Base-by-base conservation (phyloP, 2,329 filamentous ascomycete species). In the Calycina herbarum region DNA sequence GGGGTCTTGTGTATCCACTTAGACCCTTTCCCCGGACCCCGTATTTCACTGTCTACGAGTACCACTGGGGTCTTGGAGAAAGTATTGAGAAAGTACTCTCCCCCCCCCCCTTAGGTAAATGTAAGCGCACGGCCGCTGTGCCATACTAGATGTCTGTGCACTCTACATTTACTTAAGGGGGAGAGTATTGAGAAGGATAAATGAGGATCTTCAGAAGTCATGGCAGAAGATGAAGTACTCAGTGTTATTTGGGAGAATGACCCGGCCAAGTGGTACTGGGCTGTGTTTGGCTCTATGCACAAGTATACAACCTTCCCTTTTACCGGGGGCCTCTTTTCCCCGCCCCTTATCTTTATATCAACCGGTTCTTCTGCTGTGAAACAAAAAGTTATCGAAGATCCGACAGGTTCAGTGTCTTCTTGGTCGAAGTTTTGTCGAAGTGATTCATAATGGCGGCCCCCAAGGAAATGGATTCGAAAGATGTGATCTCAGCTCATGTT, bases 401-500 rank as follows among this genome's bases (percentile, higher is more conserved):
- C 27, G 15, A 15, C 40, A 35, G 15, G 15, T 11, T 58, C 13
- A 24, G 17, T 20, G n/a, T 24, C 4, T 24, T 13, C 20, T 27
- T 54, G 13, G 48, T 13, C 8, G 3, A 54, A 27, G 20, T 27
- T 27, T 13, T 13, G 24, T 24, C 20, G 10, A 13, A 54, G 20
- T 54, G 20, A 38, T n/a, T 8, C 51, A 35, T 15, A 24, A 64
- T 54, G 62, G 56, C 54, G 29, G 10, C 40, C 51, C 38, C 62
- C 11, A 59, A 31, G 17, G 13, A 27, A 35, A 62, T 62, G 62
- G 54, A 48, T 20, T 24, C 35, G 17, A 64, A 66, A 57, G 61
- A 68, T 48, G 58, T 62, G 11, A 67, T 65, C 31, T 63, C 61
- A 15, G 61, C 57, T 64, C 66, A 67, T 61, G 66, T 67, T 11